These are phyloP conservation scores for Gracilaria caudata DNA, from an alignment of 23 red algal species.

Conservation along the genomic window DNA sequence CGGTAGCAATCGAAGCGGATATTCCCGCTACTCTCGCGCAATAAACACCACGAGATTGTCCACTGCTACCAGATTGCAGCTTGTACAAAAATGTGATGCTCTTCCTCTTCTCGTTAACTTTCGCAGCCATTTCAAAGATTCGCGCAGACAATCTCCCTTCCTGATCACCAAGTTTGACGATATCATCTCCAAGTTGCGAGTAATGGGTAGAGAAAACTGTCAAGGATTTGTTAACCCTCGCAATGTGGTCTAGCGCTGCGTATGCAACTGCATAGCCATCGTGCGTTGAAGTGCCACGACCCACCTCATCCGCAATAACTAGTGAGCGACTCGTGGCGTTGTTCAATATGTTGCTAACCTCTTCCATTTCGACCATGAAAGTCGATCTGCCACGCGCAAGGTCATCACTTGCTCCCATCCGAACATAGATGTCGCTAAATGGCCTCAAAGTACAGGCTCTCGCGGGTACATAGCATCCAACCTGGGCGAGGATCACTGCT, in stretches of 20 bases:
- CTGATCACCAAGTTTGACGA: background rate
- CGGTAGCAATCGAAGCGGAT: constrained; percentile 46
- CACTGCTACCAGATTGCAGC: constrained; percentile 44
- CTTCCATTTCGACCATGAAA: constrained; percentile 99
- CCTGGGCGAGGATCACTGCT: constrained; percentile 92
- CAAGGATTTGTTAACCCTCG: constrained; percentile 62
- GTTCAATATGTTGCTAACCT: constrained; percentile 84
- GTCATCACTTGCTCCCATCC: constrained; percentile 89
- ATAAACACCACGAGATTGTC: constrained; percentile 80
- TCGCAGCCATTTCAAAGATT: constrained; percentile 74
- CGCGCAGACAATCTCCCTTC: background rate
- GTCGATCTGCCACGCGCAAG: constrained; percentile 92
- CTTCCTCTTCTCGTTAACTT: constrained; percentile 78
- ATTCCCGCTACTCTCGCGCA: constrained; percentile 91
- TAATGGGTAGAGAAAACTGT: constrained; percentile 97
- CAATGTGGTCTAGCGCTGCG: constrained; percentile 75
- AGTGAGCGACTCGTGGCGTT: constrained; percentile 83
- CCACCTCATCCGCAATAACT: constrained; percentile 94
- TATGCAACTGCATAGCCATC: constrained; percentile 94
- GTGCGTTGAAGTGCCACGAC: constrained; percentile 93
- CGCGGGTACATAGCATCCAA: constrained; percentile 95
- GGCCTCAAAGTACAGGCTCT: constrained; percentile 61
- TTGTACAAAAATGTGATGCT: constrained; percentile 93
- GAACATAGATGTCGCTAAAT: constrained; percentile 85
- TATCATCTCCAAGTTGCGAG: constrained; percentile 71